phyloP scores from a whole-genome alignment of 1,284 basidiomycete species.

The Veloboletus limbatus region DNA sequence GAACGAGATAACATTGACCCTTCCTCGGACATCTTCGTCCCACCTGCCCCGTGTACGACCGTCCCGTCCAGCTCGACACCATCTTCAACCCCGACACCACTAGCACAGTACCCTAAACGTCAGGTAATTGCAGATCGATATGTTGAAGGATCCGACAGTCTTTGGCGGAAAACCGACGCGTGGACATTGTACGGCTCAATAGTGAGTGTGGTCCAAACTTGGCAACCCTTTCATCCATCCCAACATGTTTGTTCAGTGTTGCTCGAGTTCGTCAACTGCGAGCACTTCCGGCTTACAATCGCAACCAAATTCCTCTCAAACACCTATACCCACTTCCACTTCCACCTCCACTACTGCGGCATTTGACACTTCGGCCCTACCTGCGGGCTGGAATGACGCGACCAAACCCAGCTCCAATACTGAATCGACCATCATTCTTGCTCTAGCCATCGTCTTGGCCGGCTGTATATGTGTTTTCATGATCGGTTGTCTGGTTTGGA shows the following conservation, averaged over 20 bases:
- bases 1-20: slow-evolving; percentile 15
- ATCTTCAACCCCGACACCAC: background rate
- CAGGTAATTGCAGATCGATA: slow-evolving; percentile 54
- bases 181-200: slow-evolving; percentile 66
- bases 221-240: slow-evolving; percentile 6
- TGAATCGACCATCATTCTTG: slow-evolving; percentile 50
- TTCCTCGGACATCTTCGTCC: slow-evolving; percentile 3
- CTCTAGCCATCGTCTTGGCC: slow-evolving; percentile 58
- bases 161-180: slow-evolving; percentile 55
- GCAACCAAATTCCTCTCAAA: slow-evolving; percentile 21
- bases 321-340: slow-evolving; percentile 18
- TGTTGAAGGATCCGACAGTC: slow-evolving; percentile 51
- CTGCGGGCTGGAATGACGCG: slow-evolving; percentile 52
- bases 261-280: slow-evolving; percentile 24
- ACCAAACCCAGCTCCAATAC: slow-evolving; percentile 20
- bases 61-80: slow-evolving; percentile 1
- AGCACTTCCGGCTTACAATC: slow-evolving; percentile 27
- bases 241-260: slow-evolving; percentile 21
- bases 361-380: slow-evolving; percentile 41
- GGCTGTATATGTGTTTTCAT: slow-evolving; percentile 55
- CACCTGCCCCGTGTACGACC: background rate
- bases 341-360: slow-evolving; percentile 16
- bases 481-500: slow-evolving; percentile 56
- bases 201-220: slow-evolving; percentile 36
- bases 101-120: background rate